Evolutionary conservation across 371 early-diverging fungal genomes (phyloP), one percentile per base, ranked within the genome.

Genomic region (Mortierella sp.): DNA sequence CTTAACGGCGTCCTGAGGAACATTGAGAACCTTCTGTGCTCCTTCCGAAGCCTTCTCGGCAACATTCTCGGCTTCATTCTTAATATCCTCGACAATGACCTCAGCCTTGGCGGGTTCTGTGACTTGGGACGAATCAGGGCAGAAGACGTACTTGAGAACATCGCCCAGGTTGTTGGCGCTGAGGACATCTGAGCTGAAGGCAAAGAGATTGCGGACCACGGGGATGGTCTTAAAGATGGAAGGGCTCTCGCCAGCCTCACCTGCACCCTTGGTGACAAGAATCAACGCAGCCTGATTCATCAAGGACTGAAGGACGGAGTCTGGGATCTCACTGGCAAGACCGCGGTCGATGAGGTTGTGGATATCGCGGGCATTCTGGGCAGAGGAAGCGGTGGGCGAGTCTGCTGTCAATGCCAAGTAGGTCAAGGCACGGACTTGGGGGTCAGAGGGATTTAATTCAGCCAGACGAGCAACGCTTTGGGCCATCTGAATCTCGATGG

Each of bases 91-190:
- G 11, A 70, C 73, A 14, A 70, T 71, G 2, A 42, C 78, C 28
- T 80, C 70, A 8, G 60, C 70, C 34, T 77, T 70, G 73, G 77
- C 6, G 34, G 74, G 47, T 60, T 77, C 77, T 2, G 80, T 55
- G 3, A 31, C 52, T 0, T 70, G 79, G n/a, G 63, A 71, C 1
- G 75, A 14, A 44, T 80, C 81, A 48, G 87, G 83, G 65, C 83
- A 87, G 75, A 87, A 87, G 50, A 78, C 80, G 34, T 78, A 87
- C 81, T 87, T 87, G 83, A 87, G 80, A 0, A 80, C 74, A 73
- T 83, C 87, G 3, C 87, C 87, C 48, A 82, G 47, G 70, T 60
- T 80, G 48, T 80, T 82, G 58, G 83, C 80, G 38, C 54, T 78
- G 71, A 87, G 47, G 65, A 87, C 87, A 34, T 82, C 83, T 0